phyloP scores from a whole-genome alignment of 345 rosid genomes.

The Hirschfeldia incana region DNA sequence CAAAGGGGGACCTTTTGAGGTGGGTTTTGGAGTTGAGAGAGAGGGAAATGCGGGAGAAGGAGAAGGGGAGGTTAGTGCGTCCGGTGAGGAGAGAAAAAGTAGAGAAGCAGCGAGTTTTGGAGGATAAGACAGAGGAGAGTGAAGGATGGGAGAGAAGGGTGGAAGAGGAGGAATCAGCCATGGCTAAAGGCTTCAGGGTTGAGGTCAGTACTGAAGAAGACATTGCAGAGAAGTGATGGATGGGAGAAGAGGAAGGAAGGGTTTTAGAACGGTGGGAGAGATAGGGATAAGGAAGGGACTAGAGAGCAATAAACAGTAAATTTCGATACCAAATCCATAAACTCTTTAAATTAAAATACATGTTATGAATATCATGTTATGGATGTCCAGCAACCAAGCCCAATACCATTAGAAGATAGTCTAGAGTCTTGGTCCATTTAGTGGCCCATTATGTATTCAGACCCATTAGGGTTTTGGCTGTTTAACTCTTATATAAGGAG shows the following conservation, averaged over 20 bases:
- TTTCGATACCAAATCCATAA: not conserved
- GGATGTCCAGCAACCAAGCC: too few relatives aligned
- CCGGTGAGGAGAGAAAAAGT: conserved; percentile 40
- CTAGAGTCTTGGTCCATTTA: too few relatives aligned
- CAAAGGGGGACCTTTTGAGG: conserved; percentile 35
- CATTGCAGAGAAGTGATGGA: conserved; percentile 40
- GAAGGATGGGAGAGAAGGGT: conserved; percentile 52
- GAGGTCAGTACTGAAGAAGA: conserved; percentile 45
- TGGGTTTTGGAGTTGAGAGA: conserved; percentile 46
- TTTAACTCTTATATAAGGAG: too few relatives aligned
- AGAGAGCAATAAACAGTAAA: not conserved
- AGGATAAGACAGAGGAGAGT: conserved; percentile 34
- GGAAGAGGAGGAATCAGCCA: conserved; percentile 56
- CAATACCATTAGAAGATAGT: too few relatives aligned
- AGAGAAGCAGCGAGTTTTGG: conserved; percentile 40
- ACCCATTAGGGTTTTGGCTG: too few relatives aligned
- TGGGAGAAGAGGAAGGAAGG: conserved; percentile 16
- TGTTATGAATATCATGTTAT: too few relatives aligned
- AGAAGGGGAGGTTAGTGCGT: conserved; percentile 44
- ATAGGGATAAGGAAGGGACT: conserved; percentile 36
- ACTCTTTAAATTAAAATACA: not conserved
- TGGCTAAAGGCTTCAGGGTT: conserved; percentile 53
- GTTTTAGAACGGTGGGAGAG: conserved; percentile 32
- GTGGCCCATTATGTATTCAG: too few relatives aligned
- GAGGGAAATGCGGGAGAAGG: conserved; percentile 33